Conservation (phyloP, 805 yeast species). For the Lachancea sp. region DNA sequence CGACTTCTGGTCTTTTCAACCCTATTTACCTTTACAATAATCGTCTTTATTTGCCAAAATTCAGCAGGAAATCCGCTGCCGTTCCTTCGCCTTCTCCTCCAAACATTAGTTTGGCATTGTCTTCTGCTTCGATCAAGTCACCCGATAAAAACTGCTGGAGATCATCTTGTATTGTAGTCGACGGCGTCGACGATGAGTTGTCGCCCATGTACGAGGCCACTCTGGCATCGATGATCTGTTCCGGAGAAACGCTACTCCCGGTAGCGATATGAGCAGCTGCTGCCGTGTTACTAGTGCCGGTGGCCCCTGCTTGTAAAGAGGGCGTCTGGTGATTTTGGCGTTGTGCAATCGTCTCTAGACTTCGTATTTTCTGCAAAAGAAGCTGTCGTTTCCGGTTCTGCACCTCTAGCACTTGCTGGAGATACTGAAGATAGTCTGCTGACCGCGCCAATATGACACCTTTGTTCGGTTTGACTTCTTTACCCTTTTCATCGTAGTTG, state of each 20-base stretch:
- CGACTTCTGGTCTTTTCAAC: neutral
- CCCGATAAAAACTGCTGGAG: slow-evolving; percentile 30
- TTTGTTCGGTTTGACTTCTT: slow-evolving; percentile 76
- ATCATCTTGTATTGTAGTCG: slow-evolving; percentile 18
- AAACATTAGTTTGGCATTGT: slow-evolving; percentile 28
- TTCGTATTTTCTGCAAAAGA: slow-evolving; percentile 36
- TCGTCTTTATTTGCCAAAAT: slow-evolving; percentile 21
- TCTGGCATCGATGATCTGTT: slow-evolving; percentile 26
- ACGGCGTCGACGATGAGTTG: slow-evolving; percentile 6
- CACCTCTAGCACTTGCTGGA: slow-evolving; percentile 51
- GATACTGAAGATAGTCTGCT: slow-evolving; percentile 69
- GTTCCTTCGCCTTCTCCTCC: slow-evolving; percentile 14
- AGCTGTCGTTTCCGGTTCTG: slow-evolving; percentile 46
- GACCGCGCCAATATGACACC: slow-evolving; percentile 69
- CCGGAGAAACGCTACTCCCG: slow-evolving; percentile 14
- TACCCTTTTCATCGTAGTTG: slow-evolving; percentile 40
- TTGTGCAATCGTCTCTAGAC: slow-evolving; percentile 23
- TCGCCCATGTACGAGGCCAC: slow-evolving; percentile 7
- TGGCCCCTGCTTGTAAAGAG: neutral
- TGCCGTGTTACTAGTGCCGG: neutral
- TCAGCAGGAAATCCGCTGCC: slow-evolving; percentile 27
- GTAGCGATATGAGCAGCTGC: neutral
- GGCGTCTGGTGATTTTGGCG: neutral
- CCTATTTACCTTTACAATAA: neutral
- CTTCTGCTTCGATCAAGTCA: slow-evolving; percentile 28